Percentiles rank a stretch among this genome's conserved stretches.
Conservation (phyloP, 306 rosid species). For the Acacia acuminata region DNA sequence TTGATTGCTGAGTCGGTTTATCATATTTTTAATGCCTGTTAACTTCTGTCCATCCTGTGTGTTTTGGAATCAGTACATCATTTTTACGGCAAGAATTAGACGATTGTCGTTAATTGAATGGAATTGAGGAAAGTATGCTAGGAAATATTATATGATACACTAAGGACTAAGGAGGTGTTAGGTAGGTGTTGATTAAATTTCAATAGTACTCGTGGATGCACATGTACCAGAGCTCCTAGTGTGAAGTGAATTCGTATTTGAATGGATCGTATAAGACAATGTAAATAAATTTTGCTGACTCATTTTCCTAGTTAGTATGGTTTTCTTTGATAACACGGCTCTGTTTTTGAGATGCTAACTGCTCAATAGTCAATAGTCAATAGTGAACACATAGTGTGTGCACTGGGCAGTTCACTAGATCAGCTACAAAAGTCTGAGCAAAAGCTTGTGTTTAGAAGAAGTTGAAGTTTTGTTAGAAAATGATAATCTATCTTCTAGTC, state of each 20-base stretch:
- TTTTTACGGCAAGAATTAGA: not conserved
- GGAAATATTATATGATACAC: not conserved
- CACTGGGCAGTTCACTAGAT: not conserved
- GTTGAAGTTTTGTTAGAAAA: not conserved
- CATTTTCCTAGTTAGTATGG: not conserved
- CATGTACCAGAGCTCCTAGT: too few relatives aligned
- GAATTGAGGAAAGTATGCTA: too few relatives aligned
- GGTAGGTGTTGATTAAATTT: too few relatives aligned
- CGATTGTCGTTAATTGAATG: too few relatives aligned
- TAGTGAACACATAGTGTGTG: not conserved
- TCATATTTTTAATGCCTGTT: not conserved
- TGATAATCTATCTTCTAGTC: not conserved
- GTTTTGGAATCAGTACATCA: not conserved
- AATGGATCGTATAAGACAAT: too few relatives aligned
- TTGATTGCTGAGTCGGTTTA: not conserved
- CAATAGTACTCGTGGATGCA: too few relatives aligned
- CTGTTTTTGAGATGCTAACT: not conserved
- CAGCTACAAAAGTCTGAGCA: not conserved
- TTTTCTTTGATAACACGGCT: not conserved
- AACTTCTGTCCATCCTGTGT: not conserved
- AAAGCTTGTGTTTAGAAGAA: not conserved
- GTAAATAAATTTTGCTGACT: not conserved
- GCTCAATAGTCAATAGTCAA: not conserved
- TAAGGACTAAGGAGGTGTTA: not conserved
- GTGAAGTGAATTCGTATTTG: too few relatives aligned